These are phyloP conservation scores for Pyracantha coccinea DNA, from an alignment of 331 rosid species.

Conservation along the genomic window DNA sequence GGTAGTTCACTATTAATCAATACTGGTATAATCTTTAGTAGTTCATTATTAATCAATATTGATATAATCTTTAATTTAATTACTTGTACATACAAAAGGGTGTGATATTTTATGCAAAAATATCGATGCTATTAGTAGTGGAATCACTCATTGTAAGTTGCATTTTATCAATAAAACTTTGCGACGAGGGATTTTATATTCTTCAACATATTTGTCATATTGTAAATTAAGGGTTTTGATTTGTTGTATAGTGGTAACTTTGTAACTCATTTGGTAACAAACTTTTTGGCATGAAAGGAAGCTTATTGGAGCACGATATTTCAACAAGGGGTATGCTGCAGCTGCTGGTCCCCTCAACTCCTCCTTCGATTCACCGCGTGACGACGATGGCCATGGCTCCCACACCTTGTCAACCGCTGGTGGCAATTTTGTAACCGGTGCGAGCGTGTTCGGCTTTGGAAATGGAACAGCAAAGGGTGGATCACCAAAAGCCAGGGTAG, in stretches of 20 bases:
- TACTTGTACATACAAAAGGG: background rate
- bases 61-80: background rate
- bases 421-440: slow-evolving; percentile 60
- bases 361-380: slow-evolving; percentile 61
- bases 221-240: background rate
- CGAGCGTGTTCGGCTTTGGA: slow-evolving; percentile 68
- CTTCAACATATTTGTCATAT: background rate
- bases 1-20: no score
- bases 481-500: slow-evolving; percentile 74
- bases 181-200: background rate
- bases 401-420: slow-evolving; percentile 92
- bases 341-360: slow-evolving; percentile 45
- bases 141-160: background rate
- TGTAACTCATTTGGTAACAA: background rate
- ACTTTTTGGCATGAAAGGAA: slow-evolving; percentile 37
- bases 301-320: slow-evolving; percentile 89
- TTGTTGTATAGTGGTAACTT: background rate
- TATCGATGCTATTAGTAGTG: background rate
- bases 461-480: slow-evolving; percentile 89
- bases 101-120: background rate
- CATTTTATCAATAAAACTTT: no score
- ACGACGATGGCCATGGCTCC: slow-evolving; percentile 80
- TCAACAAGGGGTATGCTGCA: slow-evolving; percentile 61
- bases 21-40: no score
- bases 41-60: no score